Percentiles rank a stretch among this genome's conserved stretches.
Conservation (phyloP, 1,139 yeast species). For the Pichia sp. region DNA sequence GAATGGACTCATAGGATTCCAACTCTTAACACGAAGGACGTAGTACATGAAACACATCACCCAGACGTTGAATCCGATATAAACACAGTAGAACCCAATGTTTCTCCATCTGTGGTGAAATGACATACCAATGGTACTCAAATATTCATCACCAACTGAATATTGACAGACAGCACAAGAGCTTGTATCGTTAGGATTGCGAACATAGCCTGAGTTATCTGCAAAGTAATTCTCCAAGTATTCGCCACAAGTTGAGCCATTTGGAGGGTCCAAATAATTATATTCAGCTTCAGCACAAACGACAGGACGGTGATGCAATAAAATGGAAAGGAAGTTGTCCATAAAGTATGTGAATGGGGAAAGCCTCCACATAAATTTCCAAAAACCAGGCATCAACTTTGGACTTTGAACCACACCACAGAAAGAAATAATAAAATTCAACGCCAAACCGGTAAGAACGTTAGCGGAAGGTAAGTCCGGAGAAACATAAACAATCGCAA, state of each 20-base stretch:
- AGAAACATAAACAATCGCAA: conserved; percentile 48
- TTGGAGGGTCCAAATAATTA: conserved; percentile 49
- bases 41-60: conserved; percentile 17
- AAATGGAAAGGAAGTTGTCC: conserved; percentile 46
- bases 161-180: conserved; percentile 58
- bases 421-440: conserved; percentile 51
- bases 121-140: conserved; percentile 41
- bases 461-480: conserved; percentile 60
- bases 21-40: conserved; percentile 12
- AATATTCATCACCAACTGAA: conserved; percentile 50
- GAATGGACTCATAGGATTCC: conserved; percentile 5
- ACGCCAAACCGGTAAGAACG: conserved; percentile 48
- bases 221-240: conserved; percentile 39
- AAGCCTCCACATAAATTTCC: conserved; percentile 63
- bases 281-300: conserved; percentile 48
- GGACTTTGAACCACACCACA: conserved; percentile 61
- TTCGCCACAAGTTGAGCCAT: conserved; percentile 51
- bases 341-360: conserved; percentile 66
- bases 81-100: conserved; percentile 57
- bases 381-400: conserved; percentile 57
- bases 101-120: conserved; percentile 60
- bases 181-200: conserved; percentile 46
- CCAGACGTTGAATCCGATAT: conserved; percentile 45
- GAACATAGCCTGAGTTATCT: conserved; percentile 48
- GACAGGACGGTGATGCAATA: conserved; percentile 54